Evolutionary conservation across 306 rosid genomes (phyloP), one percentile per base, ranked within the genome.

Genomic region (Trifolium fragiferum): DNA sequence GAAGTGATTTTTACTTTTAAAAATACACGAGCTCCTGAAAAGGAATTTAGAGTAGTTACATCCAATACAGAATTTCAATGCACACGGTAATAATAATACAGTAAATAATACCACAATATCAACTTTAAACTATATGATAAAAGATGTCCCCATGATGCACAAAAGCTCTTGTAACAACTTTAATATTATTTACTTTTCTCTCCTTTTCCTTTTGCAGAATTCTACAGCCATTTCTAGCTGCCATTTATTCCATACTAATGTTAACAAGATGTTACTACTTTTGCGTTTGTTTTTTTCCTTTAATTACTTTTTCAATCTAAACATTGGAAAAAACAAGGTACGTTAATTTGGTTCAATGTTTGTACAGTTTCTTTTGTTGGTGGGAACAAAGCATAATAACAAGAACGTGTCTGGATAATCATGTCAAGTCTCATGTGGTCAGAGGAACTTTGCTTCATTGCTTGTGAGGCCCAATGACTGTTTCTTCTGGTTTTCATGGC

Each of bases 361-460:
- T 47, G 53, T 74, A 77, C 73, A 84, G 89, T 75, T 85, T 82
- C 53, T 88, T 15, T 75, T 86, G 69, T 55, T 86, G 43, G 89
- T 90, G 49, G 93, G 93, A 69, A 90, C 91, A 71, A 88, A 90
- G 84, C 82, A 86, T 88, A 67, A 80, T 90, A 58, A 90, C 89
- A 0, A 59, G 70, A 53, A 84, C 83, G 92, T 82, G 86, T 62
- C 46, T 88, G 18, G 92, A 88, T 27, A 83, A 13, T 2, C 4
- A 43, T 11, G 15, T 86, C 14, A 86, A 82, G 66, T 75, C 87
- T 27, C 79, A 78, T 13, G 83, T 88, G 40, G 84, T 88, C 1
- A 74, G 83, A 83, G 93, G 89, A 77, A 83, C 87, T 67, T 71
- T 85, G 69, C 89, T 82, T 23, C 87, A 63, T 71, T 85, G 69